Conservation (phyloP, 2,329 filamentous ascomycete genomes). For the Chaetomiaceae sp. region DNA sequence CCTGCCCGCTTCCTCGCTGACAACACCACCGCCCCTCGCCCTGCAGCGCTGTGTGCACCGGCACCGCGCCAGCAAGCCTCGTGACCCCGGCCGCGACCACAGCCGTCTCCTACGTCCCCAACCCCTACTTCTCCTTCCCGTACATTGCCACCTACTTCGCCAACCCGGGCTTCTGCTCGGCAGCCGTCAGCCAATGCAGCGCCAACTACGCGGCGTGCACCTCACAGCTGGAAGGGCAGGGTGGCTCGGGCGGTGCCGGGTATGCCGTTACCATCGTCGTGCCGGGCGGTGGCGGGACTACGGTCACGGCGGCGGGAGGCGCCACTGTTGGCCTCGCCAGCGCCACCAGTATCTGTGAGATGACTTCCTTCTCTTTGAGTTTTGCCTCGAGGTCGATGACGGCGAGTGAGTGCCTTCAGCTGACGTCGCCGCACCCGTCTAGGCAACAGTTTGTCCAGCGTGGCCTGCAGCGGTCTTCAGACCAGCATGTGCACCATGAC, state of each 20-base stretch:
- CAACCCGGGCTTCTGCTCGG: slow-evolving; percentile 45
- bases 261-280: slow-evolving; percentile 53
- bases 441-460: slow-evolving; percentile 42
- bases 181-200: slow-evolving; percentile 46
- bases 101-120: slow-evolving; percentile 47
- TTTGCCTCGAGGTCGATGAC: not conserved
- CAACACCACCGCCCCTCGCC: slow-evolving; percentile 3
- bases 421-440: not conserved
- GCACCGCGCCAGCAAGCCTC: slow-evolving; percentile 40
- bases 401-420: not conserved
- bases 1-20: not conserved
- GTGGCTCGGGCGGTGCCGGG: slow-evolving; percentile 29
- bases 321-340: slow-evolving; percentile 36
- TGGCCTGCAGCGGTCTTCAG: slow-evolving; percentile 43
- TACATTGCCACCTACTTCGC: slow-evolving; percentile 48
- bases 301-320: slow-evolving; percentile 36
- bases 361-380: not conserved
- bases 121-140: slow-evolving; percentile 55
- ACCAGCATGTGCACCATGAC: slow-evolving; percentile 35
- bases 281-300: slow-evolving; percentile 47
- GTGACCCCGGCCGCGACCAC: slow-evolving; percentile 29
- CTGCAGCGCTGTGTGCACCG: slow-evolving; percentile 51
- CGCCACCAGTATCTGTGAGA: slow-evolving; percentile 48
- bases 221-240: slow-evolving; percentile 36
- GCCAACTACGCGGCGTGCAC: slow-evolving; percentile 50